A percentile compares a stretch with the other conserved stretches of the same genome.
phyloP scores from a whole-genome alignment of 225 moss, liverwort and hornwort genomes.

The Bryum argenteum region DNA sequence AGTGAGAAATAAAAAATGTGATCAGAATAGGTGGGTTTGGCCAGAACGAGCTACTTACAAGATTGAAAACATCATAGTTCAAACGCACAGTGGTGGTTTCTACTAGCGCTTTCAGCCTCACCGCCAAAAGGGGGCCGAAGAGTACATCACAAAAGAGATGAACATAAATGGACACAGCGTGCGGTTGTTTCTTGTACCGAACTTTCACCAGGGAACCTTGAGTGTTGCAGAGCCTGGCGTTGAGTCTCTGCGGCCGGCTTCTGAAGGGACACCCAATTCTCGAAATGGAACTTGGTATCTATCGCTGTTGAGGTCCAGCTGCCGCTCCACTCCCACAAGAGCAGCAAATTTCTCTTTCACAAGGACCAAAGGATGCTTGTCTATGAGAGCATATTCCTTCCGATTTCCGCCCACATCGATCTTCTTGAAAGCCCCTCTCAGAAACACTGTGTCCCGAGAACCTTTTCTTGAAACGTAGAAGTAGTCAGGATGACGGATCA shows the following conservation, averaged over 20 bases:
- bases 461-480: constrained; percentile 96
- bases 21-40: not conserved
- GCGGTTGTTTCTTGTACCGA: not conserved
- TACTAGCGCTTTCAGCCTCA: constrained; percentile 13
- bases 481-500: constrained; percentile 83
- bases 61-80: constrained; percentile 18
- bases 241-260: not conserved
- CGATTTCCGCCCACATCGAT: constrained; percentile 37
- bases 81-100: not conserved
- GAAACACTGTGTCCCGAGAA: constrained; percentile 83
- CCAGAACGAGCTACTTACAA: constrained; percentile 30
- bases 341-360: constrained; percentile 66
- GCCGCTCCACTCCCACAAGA: constrained; percentile 43
- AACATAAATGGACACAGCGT: not conserved
- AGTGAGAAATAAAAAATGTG: not conserved
- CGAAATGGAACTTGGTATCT: constrained; percentile 17
- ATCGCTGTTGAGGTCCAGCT: not conserved
- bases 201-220: constrained; percentile 43
- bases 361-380: constrained; percentile 77
- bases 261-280: constrained; percentile 20
- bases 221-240: not conserved
- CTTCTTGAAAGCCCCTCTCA: constrained; percentile 69
- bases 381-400: constrained; percentile 42
- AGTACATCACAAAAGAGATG: not conserved
- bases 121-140: not conserved